Conservation (phyloP, 345 rosid genomes). For the Lepidium didymum region DNA sequence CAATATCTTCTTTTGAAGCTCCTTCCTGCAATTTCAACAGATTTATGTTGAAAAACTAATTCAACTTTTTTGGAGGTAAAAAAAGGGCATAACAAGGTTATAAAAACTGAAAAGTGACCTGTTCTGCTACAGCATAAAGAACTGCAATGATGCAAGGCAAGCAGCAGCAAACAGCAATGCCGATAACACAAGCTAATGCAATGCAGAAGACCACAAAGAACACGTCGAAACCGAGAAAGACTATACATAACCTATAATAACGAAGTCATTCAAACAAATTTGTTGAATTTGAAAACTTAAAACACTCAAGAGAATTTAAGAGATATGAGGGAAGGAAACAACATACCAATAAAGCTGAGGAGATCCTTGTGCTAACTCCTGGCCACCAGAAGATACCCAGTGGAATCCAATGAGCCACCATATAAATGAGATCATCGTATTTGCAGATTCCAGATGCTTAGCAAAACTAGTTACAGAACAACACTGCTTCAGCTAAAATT, state of each 20-base stretch:
- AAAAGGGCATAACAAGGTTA: not conserved
- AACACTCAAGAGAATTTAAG: not conserved
- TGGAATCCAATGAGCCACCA: constrained; percentile 99
- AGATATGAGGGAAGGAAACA: not conserved
- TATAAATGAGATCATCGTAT: constrained; percentile 86
- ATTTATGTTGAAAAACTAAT: not conserved
- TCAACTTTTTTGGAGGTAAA: not conserved
- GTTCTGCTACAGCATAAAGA: constrained; percentile 91
- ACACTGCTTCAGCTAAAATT: constrained; percentile 6
- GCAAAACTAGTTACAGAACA: constrained; percentile 34
- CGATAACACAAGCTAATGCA: constrained; percentile 90
- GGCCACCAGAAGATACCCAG: constrained; percentile 94
- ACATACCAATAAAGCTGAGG: constrained; percentile 84
- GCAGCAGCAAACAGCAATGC: constrained; percentile 98
- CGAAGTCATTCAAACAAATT: not conserved
- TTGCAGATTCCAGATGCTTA: constrained; percentile 92
- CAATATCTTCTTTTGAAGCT: constrained; percentile 88
- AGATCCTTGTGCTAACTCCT: constrained; percentile 55
- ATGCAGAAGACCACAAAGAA: constrained; percentile 95
- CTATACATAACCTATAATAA: constrained; percentile 72
- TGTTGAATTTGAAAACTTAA: not conserved
- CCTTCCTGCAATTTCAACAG: constrained; percentile 61
- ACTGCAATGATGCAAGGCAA: constrained; percentile 96
- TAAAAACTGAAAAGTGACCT: constrained; percentile 53
- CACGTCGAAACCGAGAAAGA: constrained; percentile 91